A percentile compares a stretch with the other conserved stretches of the same genome.
Evolutionary conservation across 495 filamentous ascomycete genomes (phyloP).

Genomic region (Penicillium turbatum): DNA sequence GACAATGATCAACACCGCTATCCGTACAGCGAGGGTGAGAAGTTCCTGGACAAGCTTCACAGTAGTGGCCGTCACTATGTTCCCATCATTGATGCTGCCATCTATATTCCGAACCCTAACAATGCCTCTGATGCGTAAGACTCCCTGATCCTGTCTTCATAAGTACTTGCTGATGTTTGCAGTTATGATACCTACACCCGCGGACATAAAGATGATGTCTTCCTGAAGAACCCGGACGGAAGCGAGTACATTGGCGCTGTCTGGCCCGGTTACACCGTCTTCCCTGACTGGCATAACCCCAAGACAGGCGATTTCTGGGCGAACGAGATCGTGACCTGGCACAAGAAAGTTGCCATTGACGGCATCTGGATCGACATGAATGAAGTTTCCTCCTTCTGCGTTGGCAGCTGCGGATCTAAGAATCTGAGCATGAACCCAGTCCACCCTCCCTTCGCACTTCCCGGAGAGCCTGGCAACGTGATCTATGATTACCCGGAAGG

Average conservation of each 20-base stretch:
- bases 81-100: slow-evolving; percentile 79
- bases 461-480: slow-evolving; percentile 59
- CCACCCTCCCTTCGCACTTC: slow-evolving; percentile 62
- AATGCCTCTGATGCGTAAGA: slow-evolving; percentile 63
- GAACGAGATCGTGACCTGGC: slow-evolving; percentile 58
- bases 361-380: slow-evolving; percentile 64
- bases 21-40: slow-evolving; percentile 46
- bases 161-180: background rate
- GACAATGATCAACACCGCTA: slow-evolving; percentile 51
- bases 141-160: background rate
- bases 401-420: slow-evolving; percentile 67
- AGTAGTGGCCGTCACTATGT: slow-evolving; percentile 67
- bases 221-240: slow-evolving; percentile 60
- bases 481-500: slow-evolving; percentile 65
- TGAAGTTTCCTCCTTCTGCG: slow-evolving; percentile 75
- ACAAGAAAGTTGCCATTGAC: slow-evolving; percentile 53
- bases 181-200: slow-evolving; percentile 63
- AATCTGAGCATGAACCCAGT: slow-evolving; percentile 68
- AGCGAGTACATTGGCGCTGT: slow-evolving; percentile 60
- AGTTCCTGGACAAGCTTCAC: slow-evolving; percentile 63
- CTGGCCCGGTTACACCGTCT: slow-evolving; percentile 65
- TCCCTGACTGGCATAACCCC: slow-evolving; percentile 56
- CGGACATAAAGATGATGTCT: slow-evolving; percentile 58
- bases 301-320: slow-evolving; percentile 66
- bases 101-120: slow-evolving; percentile 71